Evolutionary conservation across 140 eudicot species (phyloP).

Genomic region (Stevia rebaudiana): DNA sequence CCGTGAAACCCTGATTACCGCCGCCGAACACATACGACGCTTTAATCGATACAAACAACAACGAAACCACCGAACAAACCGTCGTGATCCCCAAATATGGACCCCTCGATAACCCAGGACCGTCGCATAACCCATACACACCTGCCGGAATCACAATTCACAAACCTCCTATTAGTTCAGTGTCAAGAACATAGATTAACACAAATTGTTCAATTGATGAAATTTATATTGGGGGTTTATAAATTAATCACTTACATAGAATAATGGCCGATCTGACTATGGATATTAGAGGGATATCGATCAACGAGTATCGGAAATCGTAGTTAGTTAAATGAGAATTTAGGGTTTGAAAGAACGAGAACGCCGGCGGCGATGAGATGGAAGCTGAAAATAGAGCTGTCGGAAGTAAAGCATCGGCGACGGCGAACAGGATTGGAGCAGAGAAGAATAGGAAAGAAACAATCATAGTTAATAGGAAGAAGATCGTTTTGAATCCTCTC

Average conservation of each 20-base stretch:
- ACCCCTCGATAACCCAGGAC: conserved; percentile 72
- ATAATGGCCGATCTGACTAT: conserved; percentile 61
- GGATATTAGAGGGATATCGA: conserved; percentile 76
- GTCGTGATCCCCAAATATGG: conserved; percentile 70
- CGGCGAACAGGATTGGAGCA: too few relatives aligned
- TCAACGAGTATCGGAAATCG: conserved; percentile 64
- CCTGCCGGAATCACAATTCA: conserved; percentile 23
- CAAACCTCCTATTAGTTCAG: conserved; percentile 1
- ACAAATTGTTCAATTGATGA: neutral
- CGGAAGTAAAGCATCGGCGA: too few relatives aligned
- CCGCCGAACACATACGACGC: conserved; percentile 70
- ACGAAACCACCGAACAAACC: conserved; percentile 56
- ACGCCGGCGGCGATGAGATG: conserved; percentile 28
- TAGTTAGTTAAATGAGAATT: conserved; percentile 46
- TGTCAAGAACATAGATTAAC: neutral
- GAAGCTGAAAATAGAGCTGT: conserved; percentile 54
- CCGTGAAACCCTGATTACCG: conserved; percentile 11
- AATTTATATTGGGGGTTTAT: neutral
- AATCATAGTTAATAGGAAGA: conserved; percentile 31
- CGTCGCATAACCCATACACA: conserved; percentile 66
- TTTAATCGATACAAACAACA: conserved; percentile 71
- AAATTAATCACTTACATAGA: conserved; percentile 32
- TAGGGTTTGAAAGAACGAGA: conserved; percentile 38
- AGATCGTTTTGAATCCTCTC: conserved; percentile 63
- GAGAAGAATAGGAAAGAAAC: too few relatives aligned